Conservation (phyloP, 2,329 filamentous ascomycete species). For the Xylaria arbuscula region DNA sequence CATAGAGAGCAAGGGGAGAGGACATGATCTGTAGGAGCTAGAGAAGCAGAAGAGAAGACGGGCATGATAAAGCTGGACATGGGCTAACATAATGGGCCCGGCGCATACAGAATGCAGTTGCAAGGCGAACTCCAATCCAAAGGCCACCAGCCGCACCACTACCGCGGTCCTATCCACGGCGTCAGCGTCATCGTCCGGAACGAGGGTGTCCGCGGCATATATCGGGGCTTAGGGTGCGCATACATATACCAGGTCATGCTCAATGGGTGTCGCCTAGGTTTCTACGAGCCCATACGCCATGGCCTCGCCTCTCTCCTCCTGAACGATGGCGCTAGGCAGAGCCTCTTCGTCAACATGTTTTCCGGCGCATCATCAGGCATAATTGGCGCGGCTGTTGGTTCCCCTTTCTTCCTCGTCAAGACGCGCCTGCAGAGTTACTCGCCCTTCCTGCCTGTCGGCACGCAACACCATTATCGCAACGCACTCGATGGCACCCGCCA, state of each 20-base stretch:
- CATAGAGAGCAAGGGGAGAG: neutral
- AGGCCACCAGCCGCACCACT: constrained; percentile 85
- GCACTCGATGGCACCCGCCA: constrained; percentile 83
- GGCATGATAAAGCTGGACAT: constrained; percentile 4
- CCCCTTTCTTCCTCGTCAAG: constrained; percentile 98
- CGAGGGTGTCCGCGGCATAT: constrained; percentile 85
- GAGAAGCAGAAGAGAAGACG: too few relatives aligned
- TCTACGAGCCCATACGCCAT: constrained; percentile 94
- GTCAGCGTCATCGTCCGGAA: constrained; percentile 90
- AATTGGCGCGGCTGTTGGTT: constrained; percentile 90
- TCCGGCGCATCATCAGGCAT: constrained; percentile 90
- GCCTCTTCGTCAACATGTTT: constrained; percentile 91
- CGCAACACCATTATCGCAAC: constrained; percentile 93
- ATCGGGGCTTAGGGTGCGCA: constrained; percentile 89
- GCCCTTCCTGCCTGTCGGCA: constrained; percentile 91
- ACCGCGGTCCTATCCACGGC: constrained; percentile 91
- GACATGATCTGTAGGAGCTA: neutral
- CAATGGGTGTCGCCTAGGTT: constrained; percentile 95
- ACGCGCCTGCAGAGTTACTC: constrained; percentile 95
- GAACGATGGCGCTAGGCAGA: constrained; percentile 79
- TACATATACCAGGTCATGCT: constrained; percentile 97
- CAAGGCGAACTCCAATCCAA: constrained; percentile 95
- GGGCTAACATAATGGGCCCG: constrained; percentile 32
- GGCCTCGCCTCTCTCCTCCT: constrained; percentile 76
- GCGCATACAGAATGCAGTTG: constrained; percentile 78